These are phyloP conservation scores for Kwoniella europaea DNA, from an alignment of 768 basidiomycete species.

Conservation along the genomic window DNA sequence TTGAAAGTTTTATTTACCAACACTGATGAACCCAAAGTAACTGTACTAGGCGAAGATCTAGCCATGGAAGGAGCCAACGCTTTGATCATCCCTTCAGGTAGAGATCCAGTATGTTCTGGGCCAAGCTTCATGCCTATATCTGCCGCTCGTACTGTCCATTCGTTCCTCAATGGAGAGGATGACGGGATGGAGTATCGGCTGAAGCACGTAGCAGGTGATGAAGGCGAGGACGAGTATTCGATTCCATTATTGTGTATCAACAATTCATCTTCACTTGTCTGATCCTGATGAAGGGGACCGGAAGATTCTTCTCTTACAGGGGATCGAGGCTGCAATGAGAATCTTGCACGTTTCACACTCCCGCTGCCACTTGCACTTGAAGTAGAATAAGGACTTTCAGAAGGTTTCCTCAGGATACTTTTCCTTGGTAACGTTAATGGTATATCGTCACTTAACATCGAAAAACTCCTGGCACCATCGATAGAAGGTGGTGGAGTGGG, in stretches of 20 bases:
- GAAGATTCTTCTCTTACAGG: conserved; percentile 20
- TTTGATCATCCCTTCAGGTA: conserved; percentile 30
- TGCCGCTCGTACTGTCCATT: conserved; percentile 37
- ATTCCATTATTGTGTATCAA: neutral
- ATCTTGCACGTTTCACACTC: conserved; percentile 35
- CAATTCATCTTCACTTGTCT: neutral
- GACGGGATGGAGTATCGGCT: conserved; percentile 4
- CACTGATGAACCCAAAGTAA: conserved; percentile 1
- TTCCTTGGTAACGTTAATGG: conserved; percentile 22
- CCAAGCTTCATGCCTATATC: conserved; percentile 40
- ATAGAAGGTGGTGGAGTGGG: conserved; percentile 30
- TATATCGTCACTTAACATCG: conserved; percentile 17
- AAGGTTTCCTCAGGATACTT: conserved; percentile 25
- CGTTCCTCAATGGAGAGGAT: conserved; percentile 22
- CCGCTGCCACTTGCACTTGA: conserved; percentile 9
- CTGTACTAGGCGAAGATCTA: neutral
- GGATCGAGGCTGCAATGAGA: conserved; percentile 36
- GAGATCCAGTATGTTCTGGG: conserved; percentile 38
- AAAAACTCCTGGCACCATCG: conserved; percentile 18
- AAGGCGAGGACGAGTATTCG: neutral
- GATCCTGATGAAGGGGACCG: conserved; percentile 15
- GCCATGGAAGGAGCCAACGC: conserved; percentile 28
- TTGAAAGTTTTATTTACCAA: conserved; percentile 1
- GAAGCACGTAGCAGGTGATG: conserved; percentile 6
- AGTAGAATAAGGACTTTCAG: conserved; percentile 9